Conservation (phyloP, 352 stramenopile species). For the Phytophthora foliorum region DNA sequence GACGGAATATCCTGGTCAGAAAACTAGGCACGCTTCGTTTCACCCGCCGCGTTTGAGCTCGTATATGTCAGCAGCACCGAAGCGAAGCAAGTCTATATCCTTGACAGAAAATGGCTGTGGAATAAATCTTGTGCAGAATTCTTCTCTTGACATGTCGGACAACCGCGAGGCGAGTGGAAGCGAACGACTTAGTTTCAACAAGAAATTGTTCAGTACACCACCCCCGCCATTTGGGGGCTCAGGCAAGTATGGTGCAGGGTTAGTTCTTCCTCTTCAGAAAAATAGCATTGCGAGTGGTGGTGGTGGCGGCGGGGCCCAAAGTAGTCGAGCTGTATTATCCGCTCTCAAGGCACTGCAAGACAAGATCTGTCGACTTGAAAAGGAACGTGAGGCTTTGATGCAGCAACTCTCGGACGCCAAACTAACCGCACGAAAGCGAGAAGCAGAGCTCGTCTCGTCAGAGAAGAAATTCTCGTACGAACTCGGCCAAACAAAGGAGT, state of each 20-base stretch:
- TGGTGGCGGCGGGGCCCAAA: constrained; percentile 36
- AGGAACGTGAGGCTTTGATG: constrained; percentile 64
- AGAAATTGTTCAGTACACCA: constrained; percentile 42
- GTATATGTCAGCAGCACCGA: constrained; percentile 8
- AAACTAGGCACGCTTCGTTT: constrained; percentile 38
- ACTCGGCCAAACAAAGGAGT: constrained; percentile 73
- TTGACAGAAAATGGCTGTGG: constrained; percentile 14
- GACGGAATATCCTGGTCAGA: constrained; percentile 31
- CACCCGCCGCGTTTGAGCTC: constrained; percentile 23
- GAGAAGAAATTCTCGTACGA: constrained; percentile 83
- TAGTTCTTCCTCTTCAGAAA: constrained; percentile 19
- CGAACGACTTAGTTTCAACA: constrained; percentile 36
- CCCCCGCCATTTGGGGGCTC: constrained; percentile 8
- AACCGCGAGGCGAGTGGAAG: not conserved
- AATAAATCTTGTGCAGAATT: not conserved
- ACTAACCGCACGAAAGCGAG: constrained; percentile 56
- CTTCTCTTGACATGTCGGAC: not conserved
- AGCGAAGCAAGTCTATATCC: constrained; percentile 29
- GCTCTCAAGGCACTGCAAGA: constrained; percentile 84
- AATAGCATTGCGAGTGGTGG: constrained; percentile 7
- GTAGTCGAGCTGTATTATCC: constrained; percentile 74
- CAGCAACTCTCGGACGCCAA: constrained; percentile 75
- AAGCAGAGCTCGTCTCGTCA: constrained; percentile 55
- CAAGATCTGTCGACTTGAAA: constrained; percentile 77
- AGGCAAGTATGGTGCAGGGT: constrained; percentile 10